Evolutionary conservation across 2,329 filamentous ascomycete species (phyloP), one percentile per base, ranked within the genome.

Genomic region (Fusarium zealandicum): DNA sequence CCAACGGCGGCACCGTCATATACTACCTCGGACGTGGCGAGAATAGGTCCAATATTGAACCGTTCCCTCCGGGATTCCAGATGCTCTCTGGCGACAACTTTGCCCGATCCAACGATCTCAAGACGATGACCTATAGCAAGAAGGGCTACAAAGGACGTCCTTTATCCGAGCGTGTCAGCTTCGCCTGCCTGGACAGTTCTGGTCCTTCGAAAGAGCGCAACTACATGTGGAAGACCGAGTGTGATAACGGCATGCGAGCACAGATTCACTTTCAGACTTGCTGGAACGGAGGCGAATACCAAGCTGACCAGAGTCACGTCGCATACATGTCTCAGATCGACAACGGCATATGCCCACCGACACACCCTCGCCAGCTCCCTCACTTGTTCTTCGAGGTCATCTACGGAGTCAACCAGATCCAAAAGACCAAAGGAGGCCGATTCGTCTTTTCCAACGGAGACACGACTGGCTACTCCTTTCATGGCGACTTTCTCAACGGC

Each of bases 391-490:
- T 65, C 37, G 63, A 65, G 40, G 60, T 65, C 17, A 59, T 65
- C 0, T 66, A 65, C 17, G 52, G 60, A 1, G 63, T 66, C 22
- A 65, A 66, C 27, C 22, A 63, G 8, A 51, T 66, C 1, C 47
- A 54, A n/a, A 66, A 66, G 42, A 68, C 59, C 33, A 53, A 54
- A n/a, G 63, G 63, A 2, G 63, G 63, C 1, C 18, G 44, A n/a
- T 65, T 65, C 6, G 60, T 65, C 2, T 66, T 65, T 54, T 60
- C 63, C 2, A 59, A 65, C 3, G 63, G 63, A 13, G 63, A 65
- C 11, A 66, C 63, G 3, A 65, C 63, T 7, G 63, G 63, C 3
- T 65, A 64, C 12, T 50, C 40, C 11, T 65, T 65, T 17, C 63
- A 65, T 3, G 63, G 60, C n/a, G 63, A 65, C 37, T 65, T 65